A percentile compares a stretch with the other conserved stretches of the same genome.
These are phyloP conservation scores for Nepenthes gracilis DNA, from an alignment of 148 eudicot species.

Conservation along the genomic window DNA sequence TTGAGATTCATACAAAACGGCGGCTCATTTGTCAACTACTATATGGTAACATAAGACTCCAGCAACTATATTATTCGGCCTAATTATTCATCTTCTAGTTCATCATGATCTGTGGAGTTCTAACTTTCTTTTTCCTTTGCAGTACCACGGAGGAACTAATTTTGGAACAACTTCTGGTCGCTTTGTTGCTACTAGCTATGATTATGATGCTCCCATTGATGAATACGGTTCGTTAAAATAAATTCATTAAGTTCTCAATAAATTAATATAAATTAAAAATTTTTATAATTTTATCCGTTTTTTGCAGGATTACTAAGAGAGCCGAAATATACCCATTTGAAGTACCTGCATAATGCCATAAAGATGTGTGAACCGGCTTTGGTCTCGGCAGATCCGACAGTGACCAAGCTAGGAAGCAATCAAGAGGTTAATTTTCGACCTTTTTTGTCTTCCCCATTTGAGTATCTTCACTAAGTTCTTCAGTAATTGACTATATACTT, in stretches of 20 bases:
- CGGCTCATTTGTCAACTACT: constrained; percentile 84
- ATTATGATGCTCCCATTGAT: constrained; percentile 89
- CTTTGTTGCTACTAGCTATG: constrained; percentile 86
- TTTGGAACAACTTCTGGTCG: constrained; percentile 70
- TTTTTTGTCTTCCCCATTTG: too few species aligned
- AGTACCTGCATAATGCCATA: constrained; percentile 76
- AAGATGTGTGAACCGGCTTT: constrained; percentile 76
- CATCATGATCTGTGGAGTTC: neutral
- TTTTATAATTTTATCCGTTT: neutral
- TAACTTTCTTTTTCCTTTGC: neutral
- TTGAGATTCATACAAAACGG: constrained; percentile 78
- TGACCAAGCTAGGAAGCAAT: constrained; percentile 52
- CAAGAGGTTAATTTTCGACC: constrained; percentile 42
- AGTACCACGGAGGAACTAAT: constrained; percentile 99
- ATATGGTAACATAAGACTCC: constrained; percentile 42
- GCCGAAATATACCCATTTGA: constrained; percentile 83
- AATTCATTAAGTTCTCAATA: neutral
- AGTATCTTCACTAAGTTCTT: neutral
- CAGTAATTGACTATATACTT: neutral
- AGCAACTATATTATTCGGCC: too few species aligned
- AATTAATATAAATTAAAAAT: neutral
- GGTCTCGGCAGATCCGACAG: constrained; percentile 53
- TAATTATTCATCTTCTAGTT: too few species aligned
- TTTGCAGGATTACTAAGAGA: constrained; percentile 52
- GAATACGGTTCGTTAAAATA: constrained; percentile 62